phyloP scores from a whole-genome alignment of 352 stramenopile genomes.

The Globisporangium solare region DNA sequence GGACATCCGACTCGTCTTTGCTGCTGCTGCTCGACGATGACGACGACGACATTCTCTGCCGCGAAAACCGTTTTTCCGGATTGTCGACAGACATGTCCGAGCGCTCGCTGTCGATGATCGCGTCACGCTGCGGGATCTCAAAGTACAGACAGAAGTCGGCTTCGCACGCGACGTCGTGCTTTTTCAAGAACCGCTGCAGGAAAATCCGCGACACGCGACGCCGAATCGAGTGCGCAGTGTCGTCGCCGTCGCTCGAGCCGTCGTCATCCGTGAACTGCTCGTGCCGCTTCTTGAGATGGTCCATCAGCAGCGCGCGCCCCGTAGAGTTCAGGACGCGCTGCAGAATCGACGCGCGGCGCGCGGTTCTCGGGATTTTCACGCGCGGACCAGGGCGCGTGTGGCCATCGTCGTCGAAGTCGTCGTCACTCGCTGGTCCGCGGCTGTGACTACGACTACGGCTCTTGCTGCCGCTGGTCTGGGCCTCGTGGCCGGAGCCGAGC shows the following conservation, averaged over 20 bases:
- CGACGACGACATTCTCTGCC: not conserved
- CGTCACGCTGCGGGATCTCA: slow-evolving; percentile 14
- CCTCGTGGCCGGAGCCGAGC: not conserved
- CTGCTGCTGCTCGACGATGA: not conserved
- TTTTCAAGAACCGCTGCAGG: slow-evolving; percentile 12
- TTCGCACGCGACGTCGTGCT: slow-evolving; percentile 3
- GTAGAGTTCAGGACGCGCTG: slow-evolving; percentile 6
- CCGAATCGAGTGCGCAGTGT: slow-evolving; percentile 3
- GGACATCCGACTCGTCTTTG: slow-evolving; percentile 20
- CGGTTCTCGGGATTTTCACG: not conserved
- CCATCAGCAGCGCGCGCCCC: not conserved
- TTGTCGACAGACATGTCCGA: not conserved
- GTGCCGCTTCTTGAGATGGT: not conserved
- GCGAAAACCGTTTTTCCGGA: slow-evolving; percentile 2
- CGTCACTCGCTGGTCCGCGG: not conserved
- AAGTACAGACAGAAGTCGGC: slow-evolving; percentile 41
- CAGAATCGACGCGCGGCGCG: not conserved
- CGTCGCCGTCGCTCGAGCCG: not conserved
- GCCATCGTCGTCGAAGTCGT: not conserved
- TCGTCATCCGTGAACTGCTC: not conserved
- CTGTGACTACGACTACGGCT: not conserved
- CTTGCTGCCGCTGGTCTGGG: not conserved
- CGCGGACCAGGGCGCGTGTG: not conserved
- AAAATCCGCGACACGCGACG: slow-evolving; percentile 9
- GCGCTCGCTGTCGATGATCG: not conserved